Percentiles rank a stretch among this genome's conserved stretches.
These are phyloP conservation scores for Trapa bicornis DNA, from an alignment of 345 rosid genomes.

Conservation along the genomic window DNA sequence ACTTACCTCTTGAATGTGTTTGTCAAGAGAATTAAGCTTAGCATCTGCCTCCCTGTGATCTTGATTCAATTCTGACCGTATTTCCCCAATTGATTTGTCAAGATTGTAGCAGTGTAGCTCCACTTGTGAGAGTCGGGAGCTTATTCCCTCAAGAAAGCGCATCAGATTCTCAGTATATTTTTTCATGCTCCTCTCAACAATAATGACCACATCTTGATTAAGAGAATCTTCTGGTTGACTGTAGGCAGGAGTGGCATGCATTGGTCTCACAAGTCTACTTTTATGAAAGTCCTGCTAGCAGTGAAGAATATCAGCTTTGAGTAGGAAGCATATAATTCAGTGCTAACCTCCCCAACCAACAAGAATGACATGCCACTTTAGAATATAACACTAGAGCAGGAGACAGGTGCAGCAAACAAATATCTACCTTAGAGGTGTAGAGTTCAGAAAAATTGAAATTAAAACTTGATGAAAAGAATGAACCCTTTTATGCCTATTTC, in stretches of 20 bases:
- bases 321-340: neutral
- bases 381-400: neutral
- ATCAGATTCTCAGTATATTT: conserved; percentile 60
- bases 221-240: conserved; percentile 81
- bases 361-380: neutral
- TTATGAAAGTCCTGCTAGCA: conserved; percentile 62
- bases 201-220: conserved; percentile 39
- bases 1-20: conserved; percentile 90
- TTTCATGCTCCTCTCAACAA: conserved; percentile 74
- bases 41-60: conserved; percentile 64
- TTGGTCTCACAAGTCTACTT: conserved; percentile 55
- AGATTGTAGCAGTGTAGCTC: conserved; percentile 87
- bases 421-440: neutral
- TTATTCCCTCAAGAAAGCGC: conserved; percentile 95
- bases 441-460: neutral
- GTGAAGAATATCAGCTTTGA: neutral
- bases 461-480: neutral
- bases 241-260: conserved; percentile 48
- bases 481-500: neutral
- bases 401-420: neutral
- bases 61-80: conserved; percentile 65
- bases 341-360: neutral
- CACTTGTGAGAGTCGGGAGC: conserved; percentile 85
- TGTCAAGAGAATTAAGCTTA: conserved; percentile 81
- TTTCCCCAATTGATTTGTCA: conserved; percentile 88